Percentiles rank a stretch among this genome's conserved stretches.
Conservation (phyloP, 75 land plant genomes). For the Cupressus sempervirens region DNA sequence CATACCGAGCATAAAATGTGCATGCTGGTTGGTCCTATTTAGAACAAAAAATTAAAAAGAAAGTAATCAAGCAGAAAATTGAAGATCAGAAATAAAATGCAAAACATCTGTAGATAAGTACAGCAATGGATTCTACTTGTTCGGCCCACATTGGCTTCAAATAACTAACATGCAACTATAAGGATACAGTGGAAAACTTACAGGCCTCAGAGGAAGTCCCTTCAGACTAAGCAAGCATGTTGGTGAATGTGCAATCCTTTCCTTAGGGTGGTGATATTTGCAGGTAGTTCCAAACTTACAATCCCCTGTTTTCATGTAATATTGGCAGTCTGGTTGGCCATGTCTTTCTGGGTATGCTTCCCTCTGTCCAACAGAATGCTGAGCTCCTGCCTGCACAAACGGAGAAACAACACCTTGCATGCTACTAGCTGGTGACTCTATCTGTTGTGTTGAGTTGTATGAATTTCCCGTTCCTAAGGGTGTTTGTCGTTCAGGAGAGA, state of each 20-base stretch:
- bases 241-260: constrained; percentile 39
- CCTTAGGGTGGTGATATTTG: constrained; percentile 80
- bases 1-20: constrained; percentile 54
- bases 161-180: background rate
- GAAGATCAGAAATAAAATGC: background rate
- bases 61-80: background rate
- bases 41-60: background rate
- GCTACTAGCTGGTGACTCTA: background rate
- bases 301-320: constrained; percentile 80
- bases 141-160: background rate
- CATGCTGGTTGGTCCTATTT: constrained; percentile 63
- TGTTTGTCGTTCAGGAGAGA: constrained; percentile 7
- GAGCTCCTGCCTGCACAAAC: background rate
- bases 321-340: constrained; percentile 80
- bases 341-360: constrained; percentile 53
- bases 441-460: constrained; percentile 2
- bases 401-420: constrained; percentile 7
- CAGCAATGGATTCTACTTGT: background rate
- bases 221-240: constrained; percentile 38
- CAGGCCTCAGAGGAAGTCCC: constrained; percentile 82
- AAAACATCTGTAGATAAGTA: background rate
- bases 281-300: constrained; percentile 82
- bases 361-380: constrained; percentile 22
- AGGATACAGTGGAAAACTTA: constrained; percentile 25
- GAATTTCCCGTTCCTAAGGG: background rate